phyloP scores from a whole-genome alignment of 2,329 filamentous ascomycete species.

The Aspergillus ibericus region DNA sequence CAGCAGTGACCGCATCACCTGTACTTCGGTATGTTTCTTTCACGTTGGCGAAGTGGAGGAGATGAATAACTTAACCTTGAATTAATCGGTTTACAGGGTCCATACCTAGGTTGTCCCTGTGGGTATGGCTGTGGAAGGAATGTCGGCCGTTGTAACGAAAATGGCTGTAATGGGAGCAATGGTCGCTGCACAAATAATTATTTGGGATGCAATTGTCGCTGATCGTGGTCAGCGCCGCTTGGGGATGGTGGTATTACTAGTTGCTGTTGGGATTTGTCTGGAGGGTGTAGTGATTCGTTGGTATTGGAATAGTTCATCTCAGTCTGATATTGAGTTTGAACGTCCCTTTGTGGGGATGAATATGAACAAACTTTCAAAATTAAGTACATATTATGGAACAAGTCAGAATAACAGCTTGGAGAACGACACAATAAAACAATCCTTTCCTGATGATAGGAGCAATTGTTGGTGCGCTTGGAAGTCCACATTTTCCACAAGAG shows the following conservation, averaged over 20 bases:
- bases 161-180: conserved; percentile 6
- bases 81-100: not conserved
- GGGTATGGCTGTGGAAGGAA: conserved; percentile 10
- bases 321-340: not conserved
- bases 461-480: no score
- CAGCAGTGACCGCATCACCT: conserved; percentile 3
- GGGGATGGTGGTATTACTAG: no score
- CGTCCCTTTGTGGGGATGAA: no score
- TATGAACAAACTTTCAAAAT: no score
- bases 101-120: conserved; percentile 8
- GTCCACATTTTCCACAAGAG: no score
- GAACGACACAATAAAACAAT: no score
- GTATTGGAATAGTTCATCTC: not conserved
- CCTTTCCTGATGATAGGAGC: no score
- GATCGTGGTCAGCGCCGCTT: not conserved
- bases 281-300: not conserved
- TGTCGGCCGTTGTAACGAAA: conserved; percentile 6
- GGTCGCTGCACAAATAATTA: conserved; percentile 8
- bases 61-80: no score
- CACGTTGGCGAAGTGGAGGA: not conserved
- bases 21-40: conserved; percentile 1
- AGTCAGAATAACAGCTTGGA: no score
- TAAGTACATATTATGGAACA: no score
- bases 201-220: not conserved
- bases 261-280: no score